Conservation (phyloP, 2,329 filamentous ascomycete species). For the Arthrobotrys conoides region DNA sequence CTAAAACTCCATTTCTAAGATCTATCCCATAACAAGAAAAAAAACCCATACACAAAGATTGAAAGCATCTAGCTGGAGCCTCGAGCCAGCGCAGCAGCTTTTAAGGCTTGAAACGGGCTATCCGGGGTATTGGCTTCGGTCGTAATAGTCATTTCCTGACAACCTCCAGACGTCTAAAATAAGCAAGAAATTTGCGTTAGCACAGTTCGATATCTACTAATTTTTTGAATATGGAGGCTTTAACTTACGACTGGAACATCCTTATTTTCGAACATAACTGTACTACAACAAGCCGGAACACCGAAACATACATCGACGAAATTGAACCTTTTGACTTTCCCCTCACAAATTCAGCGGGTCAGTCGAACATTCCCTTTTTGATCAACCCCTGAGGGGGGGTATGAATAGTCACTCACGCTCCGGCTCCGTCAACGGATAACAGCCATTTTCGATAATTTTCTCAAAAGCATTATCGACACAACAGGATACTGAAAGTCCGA, state of each 20-base stretch:
- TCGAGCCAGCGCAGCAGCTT: too few species aligned
- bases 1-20: too few species aligned
- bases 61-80: too few species aligned
- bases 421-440: background rate
- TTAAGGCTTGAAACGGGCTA: too few species aligned
- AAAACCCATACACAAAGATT: background rate
- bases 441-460: background rate
- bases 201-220: background rate
- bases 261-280: background rate
- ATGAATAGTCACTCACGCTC: background rate
- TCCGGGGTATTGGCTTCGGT: background rate
- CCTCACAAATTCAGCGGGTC: too few species aligned
- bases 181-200: too few species aligned
- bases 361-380: too few species aligned
- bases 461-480: background rate
- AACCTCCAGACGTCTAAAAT: background rate
- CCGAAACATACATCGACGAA: background rate
- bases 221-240: background rate
- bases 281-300: conserved; percentile 1
- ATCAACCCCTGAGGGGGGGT: too few species aligned
- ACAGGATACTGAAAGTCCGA: background rate
- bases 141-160: background rate
- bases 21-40: too few species aligned
- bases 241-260: background rate
- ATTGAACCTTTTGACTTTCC: too few species aligned